These are phyloP conservation scores for Scenedesmus sp. DNA, from an alignment of 163 green algal species.

Conservation along the genomic window DNA sequence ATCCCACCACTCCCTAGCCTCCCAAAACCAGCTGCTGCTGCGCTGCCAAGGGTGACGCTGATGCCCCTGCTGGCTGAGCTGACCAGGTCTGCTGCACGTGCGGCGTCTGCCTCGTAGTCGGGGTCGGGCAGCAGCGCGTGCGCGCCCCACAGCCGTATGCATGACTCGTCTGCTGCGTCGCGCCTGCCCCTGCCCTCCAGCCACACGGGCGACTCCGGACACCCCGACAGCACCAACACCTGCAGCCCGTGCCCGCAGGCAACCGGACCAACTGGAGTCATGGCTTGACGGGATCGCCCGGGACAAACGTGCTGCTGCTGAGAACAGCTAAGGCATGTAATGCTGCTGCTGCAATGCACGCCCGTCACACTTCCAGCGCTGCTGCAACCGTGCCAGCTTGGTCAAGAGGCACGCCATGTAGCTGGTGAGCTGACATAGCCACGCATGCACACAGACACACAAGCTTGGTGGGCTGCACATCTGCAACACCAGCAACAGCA, in stretches of 20 bases:
- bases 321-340: no score
- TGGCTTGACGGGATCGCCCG: no score
- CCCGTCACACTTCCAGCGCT: no score
- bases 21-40: background rate
- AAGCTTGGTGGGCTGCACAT: no score
- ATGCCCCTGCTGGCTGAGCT: conserved; percentile 15
- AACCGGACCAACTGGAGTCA: conserved; percentile 41
- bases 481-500: no score
- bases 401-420: no score
- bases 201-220: conserved; percentile 75
- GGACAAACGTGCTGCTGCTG: no score
- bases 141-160: conserved; percentile 36
- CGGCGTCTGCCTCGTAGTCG: conserved; percentile 33
- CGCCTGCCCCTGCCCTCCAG: conserved; percentile 62
- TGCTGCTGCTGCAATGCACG: no score
- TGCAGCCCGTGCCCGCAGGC: conserved; percentile 18
- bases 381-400: no score
- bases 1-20: background rate
- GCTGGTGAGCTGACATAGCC: no score
- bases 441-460: no score
- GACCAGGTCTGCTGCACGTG: conserved; percentile 27
- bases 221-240: conserved; percentile 24
- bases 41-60: background rate
- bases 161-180: conserved; percentile 53
- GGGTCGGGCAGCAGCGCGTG: conserved; percentile 33